phyloP scores from a whole-genome alignment of 1,284 basidiomycete genomes.

The Rhodotorula glutinis region DNA sequence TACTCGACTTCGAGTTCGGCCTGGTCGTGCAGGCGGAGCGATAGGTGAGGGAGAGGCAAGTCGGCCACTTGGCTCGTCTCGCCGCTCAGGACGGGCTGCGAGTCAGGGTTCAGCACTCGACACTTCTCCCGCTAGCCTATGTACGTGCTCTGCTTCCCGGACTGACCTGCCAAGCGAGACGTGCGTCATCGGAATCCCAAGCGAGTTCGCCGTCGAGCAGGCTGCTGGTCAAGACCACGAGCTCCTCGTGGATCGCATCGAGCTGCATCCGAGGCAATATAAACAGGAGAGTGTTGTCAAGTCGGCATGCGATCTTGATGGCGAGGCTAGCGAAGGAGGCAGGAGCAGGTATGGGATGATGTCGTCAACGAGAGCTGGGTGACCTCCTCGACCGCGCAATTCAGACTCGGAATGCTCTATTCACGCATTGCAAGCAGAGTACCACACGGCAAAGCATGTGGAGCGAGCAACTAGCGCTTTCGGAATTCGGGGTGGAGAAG shows the following conservation, averaged over 20 bases:
- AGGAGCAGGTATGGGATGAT: too few relatives aligned
- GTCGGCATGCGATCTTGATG: too few relatives aligned
- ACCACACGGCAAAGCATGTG: too few relatives aligned
- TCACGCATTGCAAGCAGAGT: too few relatives aligned
- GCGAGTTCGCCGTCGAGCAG: constrained; percentile 14
- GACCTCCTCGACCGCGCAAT: too few relatives aligned
- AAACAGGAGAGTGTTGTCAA: neutral
- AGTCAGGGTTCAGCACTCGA: neutral
- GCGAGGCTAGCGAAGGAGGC: too few relatives aligned
- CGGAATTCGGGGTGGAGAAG: too few relatives aligned
- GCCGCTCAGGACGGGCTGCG: constrained; percentile 12
- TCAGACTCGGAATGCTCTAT: too few relatives aligned
- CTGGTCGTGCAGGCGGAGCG: constrained; percentile 7
- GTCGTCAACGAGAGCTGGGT: too few relatives aligned
- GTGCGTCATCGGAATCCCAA: constrained; percentile 7
- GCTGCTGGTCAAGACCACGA: constrained; percentile 9
- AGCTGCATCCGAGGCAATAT: neutral
- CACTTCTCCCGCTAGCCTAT: neutral
- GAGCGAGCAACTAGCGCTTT: too few relatives aligned
- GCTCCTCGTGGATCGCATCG: constrained; percentile 16
- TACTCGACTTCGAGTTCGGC: constrained; percentile 13
- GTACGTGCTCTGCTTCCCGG: too few relatives aligned
- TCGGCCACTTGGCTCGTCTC: neutral
- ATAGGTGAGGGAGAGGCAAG: neutral
- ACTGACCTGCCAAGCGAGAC: constrained; percentile 23